Evolutionary conservation across 768 basidiomycete genomes (phyloP), one percentile per base, ranked within the genome.

Genomic region (Phanerochaete carnosa): DNA sequence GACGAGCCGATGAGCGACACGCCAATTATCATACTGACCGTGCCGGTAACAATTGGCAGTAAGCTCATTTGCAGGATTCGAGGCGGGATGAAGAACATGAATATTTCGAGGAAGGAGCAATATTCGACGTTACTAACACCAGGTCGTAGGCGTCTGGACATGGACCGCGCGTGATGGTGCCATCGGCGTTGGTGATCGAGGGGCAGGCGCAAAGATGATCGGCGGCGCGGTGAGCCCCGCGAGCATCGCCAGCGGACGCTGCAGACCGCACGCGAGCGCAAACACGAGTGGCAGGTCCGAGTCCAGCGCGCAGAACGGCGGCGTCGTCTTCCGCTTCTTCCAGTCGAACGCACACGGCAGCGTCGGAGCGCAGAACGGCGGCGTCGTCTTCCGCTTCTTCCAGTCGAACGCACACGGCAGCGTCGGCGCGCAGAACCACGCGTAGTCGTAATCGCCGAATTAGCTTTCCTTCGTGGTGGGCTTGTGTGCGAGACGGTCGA

Each of bases 371-470:
- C n/a, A n/a, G n/a, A n/a, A n/a, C n/a, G n/a, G n/a, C n/a, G n/a
- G n/a, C n/a, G n/a, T n/a, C n/a, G n/a, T n/a, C n/a, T n/a, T n/a
- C n/a, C n/a, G n/a, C n/a, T n/a, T n/a, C n/a, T n/a, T n/a, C n/a
- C n/a, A n/a, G n/a, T n/a, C n/a, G n/a, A n/a, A n/a, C n/a, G n/a
- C n/a, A n/a, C n/a, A n/a, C n/a, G n/a, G n/a, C n/a, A n/a, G n/a
- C n/a, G n/a, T n/a, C 2, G 92, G 90, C 22, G 77, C 81, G 69
- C 90, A 92, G 57, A 92, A 79, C 81, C 83, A 77, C 8, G 75
- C 80, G 67, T 90, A 93, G 74, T 93, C 84, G 68, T 92, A 94
- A 69, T 88, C 87, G 0, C 92, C 92, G n/a, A 93, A 59, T 92
- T 92, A 94, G 8, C 91, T 90, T 46, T 87, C 75, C 62, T 73